Evolutionary conservation across 139 green algal species (phyloP), one percentile per base, ranked within the genome.

Genomic region (Parachlorella kessleri): DNA sequence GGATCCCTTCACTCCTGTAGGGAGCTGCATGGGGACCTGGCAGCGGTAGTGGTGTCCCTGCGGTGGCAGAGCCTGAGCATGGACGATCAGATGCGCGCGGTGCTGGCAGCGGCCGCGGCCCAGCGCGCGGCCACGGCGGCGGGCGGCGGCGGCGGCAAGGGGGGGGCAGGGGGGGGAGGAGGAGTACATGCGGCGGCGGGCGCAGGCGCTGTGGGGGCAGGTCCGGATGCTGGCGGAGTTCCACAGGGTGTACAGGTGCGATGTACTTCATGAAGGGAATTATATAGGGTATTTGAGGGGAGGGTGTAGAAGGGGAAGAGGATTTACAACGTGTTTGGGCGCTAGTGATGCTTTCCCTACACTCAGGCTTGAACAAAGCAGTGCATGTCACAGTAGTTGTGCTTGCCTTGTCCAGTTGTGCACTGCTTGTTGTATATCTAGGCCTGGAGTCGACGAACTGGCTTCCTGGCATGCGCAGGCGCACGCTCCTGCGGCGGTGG

Each of bases 181-280:
- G 6, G 33, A 38, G n/a, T 63, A 75, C 7, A 21, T 81, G 26
- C 36, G 66, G 36, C 66, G 66, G 26, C 33, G 32, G 35, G 81
- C 77, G 30, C 71, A 55, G 26, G 63, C 70, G 63, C 77, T 76
- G 3, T 86, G 81, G 81, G 65, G n/a, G 18, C 71, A 77, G 66
- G 9, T 86, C 28, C 70, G 70, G 28, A 83, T 67, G 53, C 55
- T 74, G 35, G 54, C 83, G 24, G 81, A 86, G 21, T 86, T 84
- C 55, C 37, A 76, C 24, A 72, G 81, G 18, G 76, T 70, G 2
- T 63, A 81, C 63, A 79, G 81, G 81, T 70, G 64, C n/a, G 65
- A n/a, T 21, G 8, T 59, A 6, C 2, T 39, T 14, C 30, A 10
- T 30, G n/a, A n/a, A n/a, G n/a, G n/a, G n/a, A n/a, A n/a, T n/a